Evolutionary conservation across 495 filamentous ascomycete species (phyloP).

Genomic region (Bathelium albidoporum): DNA sequence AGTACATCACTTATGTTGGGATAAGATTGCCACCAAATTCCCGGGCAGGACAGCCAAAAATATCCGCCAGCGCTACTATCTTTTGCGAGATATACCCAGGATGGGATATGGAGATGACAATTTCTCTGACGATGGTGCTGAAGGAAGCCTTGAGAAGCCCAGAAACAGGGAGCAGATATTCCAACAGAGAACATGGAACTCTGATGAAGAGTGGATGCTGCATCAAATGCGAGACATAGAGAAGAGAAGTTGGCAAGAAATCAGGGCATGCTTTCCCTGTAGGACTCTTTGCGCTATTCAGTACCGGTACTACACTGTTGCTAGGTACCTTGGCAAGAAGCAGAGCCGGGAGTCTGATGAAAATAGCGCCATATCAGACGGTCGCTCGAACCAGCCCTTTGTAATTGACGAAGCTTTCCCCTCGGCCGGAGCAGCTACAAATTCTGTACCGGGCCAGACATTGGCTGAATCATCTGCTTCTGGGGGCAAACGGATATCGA

Average conservation of each 20-base stretch:
- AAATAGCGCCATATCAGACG: neutral
- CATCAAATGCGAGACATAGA: neutral
- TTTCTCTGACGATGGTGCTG: neutral
- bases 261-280: neutral
- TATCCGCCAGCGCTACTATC: constrained; percentile 2
- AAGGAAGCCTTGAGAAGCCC: neutral
- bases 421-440: neutral
- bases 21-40: constrained; percentile 14
- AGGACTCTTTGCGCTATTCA: neutral
- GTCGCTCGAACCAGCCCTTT: neutral
- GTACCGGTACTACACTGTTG: neutral
- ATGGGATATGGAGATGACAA: neutral
- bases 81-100: neutral
- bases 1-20: constrained; percentile 15
- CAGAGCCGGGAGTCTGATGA: neutral
- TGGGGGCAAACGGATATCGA: no score
- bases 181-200: neutral
- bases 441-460: no score
- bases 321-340: neutral
- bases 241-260: neutral
- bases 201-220: neutral
- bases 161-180: neutral
- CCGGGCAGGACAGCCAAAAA: constrained; percentile 6
- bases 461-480: no score
- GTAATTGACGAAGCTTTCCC: neutral